These are phyloP conservation scores for Penicillium sp. DNA, from an alignment of 2,329 filamentous ascomycete species.

Conservation along the genomic window DNA sequence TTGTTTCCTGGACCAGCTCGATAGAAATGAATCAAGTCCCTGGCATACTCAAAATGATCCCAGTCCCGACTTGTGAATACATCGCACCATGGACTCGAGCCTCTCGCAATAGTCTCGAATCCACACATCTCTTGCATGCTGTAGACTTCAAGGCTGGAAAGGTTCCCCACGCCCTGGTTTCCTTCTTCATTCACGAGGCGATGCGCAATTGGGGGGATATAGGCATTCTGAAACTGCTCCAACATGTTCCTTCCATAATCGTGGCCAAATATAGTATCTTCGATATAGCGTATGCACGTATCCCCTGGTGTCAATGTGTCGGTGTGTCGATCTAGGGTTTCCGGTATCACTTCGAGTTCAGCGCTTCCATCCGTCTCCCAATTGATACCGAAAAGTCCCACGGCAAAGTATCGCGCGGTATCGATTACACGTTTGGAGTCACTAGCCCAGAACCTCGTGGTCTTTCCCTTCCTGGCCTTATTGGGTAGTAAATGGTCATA, in stretches of 20 bases:
- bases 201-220: conserved; percentile 44
- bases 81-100: conserved; percentile 54
- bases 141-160: conserved; percentile 49
- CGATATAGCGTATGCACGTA: conserved; percentile 37
- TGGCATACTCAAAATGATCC: conserved; percentile 55
- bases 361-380: conserved; percentile 37
- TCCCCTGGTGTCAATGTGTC: conserved; percentile 56
- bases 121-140: conserved; percentile 61
- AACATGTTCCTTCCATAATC: conserved; percentile 49
- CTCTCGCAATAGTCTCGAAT: conserved; percentile 54
- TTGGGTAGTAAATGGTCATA: conserved; percentile 47
- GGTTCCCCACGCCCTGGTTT: conserved; percentile 34
- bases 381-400: conserved; percentile 53
- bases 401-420: conserved; percentile 53
- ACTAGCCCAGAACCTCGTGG: conserved; percentile 53
- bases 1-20: conserved; percentile 55
- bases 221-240: conserved; percentile 44
- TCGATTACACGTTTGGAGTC: conserved; percentile 53
- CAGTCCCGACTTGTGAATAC: conserved; percentile 54
- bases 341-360: conserved; percentile 51
- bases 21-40: conserved; percentile 58
- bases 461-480: conserved; percentile 20
- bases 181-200: conserved; percentile 32
- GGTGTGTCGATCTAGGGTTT: conserved; percentile 47
- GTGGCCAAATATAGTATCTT: conserved; percentile 43